Conservation (phyloP, 2,329 filamentous ascomycete genomes). For the Beauveria sp. region DNA sequence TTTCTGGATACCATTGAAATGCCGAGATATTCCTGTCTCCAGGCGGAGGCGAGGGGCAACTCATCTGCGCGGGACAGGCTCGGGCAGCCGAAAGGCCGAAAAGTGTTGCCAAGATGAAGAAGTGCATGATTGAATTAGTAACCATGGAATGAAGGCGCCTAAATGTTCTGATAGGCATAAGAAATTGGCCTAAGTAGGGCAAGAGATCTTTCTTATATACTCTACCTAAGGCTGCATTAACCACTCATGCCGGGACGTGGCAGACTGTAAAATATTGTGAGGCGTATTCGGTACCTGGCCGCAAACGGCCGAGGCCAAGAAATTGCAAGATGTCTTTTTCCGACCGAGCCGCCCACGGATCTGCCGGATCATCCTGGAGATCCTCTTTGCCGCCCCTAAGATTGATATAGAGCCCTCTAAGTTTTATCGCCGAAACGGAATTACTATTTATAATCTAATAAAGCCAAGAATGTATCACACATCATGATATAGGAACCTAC, state of each 20-base stretch:
- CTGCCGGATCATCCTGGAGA: background rate
- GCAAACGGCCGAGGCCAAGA: background rate
- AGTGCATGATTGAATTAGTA: background rate
- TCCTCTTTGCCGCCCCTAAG: too few relatives aligned
- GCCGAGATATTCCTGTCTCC: background rate
- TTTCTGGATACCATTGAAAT: background rate
- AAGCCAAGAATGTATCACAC: too few relatives aligned
- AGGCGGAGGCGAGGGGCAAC: background rate
- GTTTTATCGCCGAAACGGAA: too few relatives aligned
- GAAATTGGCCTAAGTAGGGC: background rate
- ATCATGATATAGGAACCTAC: too few relatives aligned
- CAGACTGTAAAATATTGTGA: background rate
- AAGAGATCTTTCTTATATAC: too few relatives aligned
- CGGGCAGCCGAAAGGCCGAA: background rate
- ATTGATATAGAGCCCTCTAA: too few relatives aligned
- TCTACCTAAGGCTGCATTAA: background rate
- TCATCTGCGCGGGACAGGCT: background rate
- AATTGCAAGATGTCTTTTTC: background rate
- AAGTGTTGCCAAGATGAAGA: background rate
- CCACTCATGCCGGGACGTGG: too few relatives aligned
- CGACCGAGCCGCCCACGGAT: background rate
- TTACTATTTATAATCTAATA: too few relatives aligned
- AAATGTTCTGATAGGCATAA: background rate
- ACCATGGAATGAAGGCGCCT: background rate
- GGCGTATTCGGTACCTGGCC: background rate